Conservation (phyloP, 2,329 filamentous ascomycete species). For the Aspergillus costaricaensis region DNA sequence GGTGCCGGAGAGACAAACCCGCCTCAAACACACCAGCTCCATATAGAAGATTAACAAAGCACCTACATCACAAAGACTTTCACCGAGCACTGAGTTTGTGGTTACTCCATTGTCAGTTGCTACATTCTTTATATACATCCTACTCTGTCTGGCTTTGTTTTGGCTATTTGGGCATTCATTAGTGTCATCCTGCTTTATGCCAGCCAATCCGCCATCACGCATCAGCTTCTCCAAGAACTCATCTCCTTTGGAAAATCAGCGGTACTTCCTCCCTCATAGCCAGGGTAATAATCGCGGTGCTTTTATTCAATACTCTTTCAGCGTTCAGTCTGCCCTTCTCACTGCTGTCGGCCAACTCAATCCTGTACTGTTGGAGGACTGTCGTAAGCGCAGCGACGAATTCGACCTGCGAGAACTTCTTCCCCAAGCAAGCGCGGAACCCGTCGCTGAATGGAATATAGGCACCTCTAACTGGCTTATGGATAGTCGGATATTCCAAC, state of each 20-base stretch:
- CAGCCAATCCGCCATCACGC: background rate
- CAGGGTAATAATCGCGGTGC: constrained; percentile 19
- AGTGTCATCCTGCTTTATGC: background rate
- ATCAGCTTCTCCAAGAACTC: background rate
- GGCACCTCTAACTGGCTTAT: constrained; percentile 24
- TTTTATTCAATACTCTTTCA: constrained; percentile 12
- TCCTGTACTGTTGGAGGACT: constrained; percentile 19
- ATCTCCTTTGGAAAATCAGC: constrained; percentile 16
- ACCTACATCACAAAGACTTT: background rate
- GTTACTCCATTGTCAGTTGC: background rate
- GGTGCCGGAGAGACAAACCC: background rate
- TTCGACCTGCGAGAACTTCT: constrained; percentile 30
- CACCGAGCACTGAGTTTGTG: background rate
- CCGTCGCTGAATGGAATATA: constrained; percentile 30
- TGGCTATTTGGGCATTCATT: background rate
- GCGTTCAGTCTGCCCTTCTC: constrained; percentile 5
- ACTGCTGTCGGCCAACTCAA: constrained; percentile 15
- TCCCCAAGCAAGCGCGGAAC: constrained; percentile 24
- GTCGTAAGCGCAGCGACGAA: constrained; percentile 21
- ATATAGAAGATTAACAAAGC: background rate
- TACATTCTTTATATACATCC: background rate
- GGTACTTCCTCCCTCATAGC: constrained; percentile 21
- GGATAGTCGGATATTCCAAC: constrained; percentile 23
- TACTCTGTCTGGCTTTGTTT: background rate
- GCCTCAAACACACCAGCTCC: background rate